These are phyloP conservation scores for Pseudognaphalium luteoalbum DNA, from an alignment of 129 eudicot species.

Conservation along the genomic window DNA sequence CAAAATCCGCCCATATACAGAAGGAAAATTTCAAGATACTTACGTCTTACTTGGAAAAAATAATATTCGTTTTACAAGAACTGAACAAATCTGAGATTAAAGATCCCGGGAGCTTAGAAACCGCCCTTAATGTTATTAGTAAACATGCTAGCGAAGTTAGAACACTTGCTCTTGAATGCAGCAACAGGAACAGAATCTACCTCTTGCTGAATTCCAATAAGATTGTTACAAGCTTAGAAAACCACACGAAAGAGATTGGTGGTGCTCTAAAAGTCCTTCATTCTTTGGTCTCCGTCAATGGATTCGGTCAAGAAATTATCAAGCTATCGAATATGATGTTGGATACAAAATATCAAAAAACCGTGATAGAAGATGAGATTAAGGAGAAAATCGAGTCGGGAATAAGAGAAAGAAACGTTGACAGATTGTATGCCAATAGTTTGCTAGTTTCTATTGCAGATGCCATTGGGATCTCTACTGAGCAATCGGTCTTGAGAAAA, in stretches of 20 bases:
- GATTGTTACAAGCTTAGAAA: constrained; percentile 24
- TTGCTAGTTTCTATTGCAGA: constrained; percentile 39
- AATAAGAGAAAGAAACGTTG: constrained; percentile 40
- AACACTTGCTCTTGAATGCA: constrained; percentile 33
- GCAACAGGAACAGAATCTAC: constrained; percentile 40
- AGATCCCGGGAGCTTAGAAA: constrained; percentile 23
- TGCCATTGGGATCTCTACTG: constrained; percentile 37
- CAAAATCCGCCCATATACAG: constrained; percentile 28
- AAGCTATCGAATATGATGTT: constrained; percentile 38
- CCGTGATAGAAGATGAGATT: constrained; percentile 39
- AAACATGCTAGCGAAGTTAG: constrained; percentile 29
- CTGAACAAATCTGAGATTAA: neutral
- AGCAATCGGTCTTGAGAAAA: constrained; percentile 35
- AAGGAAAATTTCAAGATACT: constrained; percentile 43
- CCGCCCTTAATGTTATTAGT: constrained; percentile 19
- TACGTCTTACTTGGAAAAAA: constrained; percentile 31
- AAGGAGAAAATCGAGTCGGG: constrained; percentile 39
- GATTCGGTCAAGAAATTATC: constrained; percentile 24
- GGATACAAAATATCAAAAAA: constrained; percentile 30
- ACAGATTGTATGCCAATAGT: constrained; percentile 38
- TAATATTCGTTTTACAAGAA: constrained; percentile 22
- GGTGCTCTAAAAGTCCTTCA: constrained; percentile 28
- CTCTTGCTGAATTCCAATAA: constrained; percentile 35
- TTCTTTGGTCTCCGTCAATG: constrained; percentile 25
- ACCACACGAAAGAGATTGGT: constrained; percentile 33